A percentile compares a stretch with the other conserved stretches of the same genome.
Conservation (phyloP, 208 protist species). For the Trypanosoma brucei region DNA sequence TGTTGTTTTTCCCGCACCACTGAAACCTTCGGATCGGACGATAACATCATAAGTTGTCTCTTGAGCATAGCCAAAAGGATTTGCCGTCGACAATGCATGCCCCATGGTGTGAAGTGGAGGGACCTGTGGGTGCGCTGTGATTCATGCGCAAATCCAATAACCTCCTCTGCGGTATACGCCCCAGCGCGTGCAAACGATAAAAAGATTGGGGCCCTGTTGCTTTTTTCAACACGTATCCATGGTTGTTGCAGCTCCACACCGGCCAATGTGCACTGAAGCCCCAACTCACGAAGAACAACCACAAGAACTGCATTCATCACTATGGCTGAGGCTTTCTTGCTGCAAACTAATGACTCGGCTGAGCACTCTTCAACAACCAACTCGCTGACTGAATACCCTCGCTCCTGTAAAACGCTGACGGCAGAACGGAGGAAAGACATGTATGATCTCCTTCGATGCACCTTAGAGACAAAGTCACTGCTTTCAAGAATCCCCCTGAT, state of each 20-base stretch:
- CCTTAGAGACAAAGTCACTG: background rate
- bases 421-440: background rate
- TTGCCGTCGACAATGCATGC: slow-evolving; percentile 21
- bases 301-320: slow-evolving; percentile 46
- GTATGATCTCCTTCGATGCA: background rate
- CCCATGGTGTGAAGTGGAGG: slow-evolving; percentile 27
- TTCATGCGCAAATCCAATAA: slow-evolving; percentile 18
- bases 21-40: background rate
- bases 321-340: slow-evolving; percentile 29
- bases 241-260: slow-evolving; percentile 32
- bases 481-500: slow-evolving; percentile 2
- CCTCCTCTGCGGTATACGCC: slow-evolving; percentile 24
- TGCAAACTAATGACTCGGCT: slow-evolving; percentile 24
- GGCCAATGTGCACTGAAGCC: slow-evolving; percentile 30
- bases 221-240: slow-evolving; percentile 38
- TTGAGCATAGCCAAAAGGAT: slow-evolving; percentile 40
- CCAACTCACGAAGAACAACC: slow-evolving; percentile 26
- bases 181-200: slow-evolving; percentile 40
- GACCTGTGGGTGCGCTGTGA: slow-evolving; percentile 24
- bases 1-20: slow-evolving; percentile 6
- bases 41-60: slow-evolving; percentile 31
- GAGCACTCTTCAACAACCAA: slow-evolving; percentile 37
- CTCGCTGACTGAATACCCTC: slow-evolving; percentile 25
- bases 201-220: slow-evolving; percentile 10
- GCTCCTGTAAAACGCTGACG: slow-evolving; percentile 4